These are phyloP conservation scores for Xanthoconium purpureum DNA, from an alignment of 768 basidiomycete species.

Conservation along the genomic window DNA sequence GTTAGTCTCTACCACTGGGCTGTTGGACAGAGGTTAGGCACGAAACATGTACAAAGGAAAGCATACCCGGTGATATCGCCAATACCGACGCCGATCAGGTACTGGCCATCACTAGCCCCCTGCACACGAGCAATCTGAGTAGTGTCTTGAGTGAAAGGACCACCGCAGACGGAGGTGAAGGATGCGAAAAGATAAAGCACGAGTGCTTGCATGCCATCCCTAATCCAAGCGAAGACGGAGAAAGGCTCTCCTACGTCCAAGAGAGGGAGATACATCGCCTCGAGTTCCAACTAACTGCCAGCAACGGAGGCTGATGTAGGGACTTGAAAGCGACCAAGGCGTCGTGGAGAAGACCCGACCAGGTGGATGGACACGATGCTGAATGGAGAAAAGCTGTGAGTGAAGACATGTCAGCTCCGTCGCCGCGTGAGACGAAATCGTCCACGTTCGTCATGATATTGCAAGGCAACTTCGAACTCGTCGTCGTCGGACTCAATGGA, in stretches of 20 bases:
- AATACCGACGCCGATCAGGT: conserved; percentile 36
- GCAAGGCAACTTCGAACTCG: background rate
- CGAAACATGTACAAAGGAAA: background rate
- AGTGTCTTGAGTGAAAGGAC: conserved; percentile 22
- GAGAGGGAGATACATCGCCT: conserved; percentile 23
- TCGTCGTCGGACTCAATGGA: background rate
- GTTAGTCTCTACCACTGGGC: conserved; percentile 78
- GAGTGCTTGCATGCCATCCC: conserved; percentile 38
- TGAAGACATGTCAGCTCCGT: too few species aligned
- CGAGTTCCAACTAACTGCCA: too few species aligned
- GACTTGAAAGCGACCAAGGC: too few species aligned
- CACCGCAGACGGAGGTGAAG: conserved; percentile 32
- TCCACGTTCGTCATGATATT: too few species aligned
- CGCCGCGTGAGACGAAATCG: too few species aligned
- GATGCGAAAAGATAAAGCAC: conserved; percentile 46
- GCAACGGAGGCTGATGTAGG: too few species aligned
- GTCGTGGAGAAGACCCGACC: background rate
- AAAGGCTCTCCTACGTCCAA: conserved; percentile 13
- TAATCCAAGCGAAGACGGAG: conserved; percentile 24
- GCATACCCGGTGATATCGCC: conserved; percentile 72
- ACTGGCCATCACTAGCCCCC: conserved; percentile 13
- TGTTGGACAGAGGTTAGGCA: conserved; percentile 21
- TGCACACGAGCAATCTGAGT: background rate
- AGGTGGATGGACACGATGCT: too few species aligned
- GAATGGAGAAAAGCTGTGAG: too few species aligned